Conservation (phyloP, 1,284 basidiomycete species). For the Heterobasidion occidentale region DNA sequence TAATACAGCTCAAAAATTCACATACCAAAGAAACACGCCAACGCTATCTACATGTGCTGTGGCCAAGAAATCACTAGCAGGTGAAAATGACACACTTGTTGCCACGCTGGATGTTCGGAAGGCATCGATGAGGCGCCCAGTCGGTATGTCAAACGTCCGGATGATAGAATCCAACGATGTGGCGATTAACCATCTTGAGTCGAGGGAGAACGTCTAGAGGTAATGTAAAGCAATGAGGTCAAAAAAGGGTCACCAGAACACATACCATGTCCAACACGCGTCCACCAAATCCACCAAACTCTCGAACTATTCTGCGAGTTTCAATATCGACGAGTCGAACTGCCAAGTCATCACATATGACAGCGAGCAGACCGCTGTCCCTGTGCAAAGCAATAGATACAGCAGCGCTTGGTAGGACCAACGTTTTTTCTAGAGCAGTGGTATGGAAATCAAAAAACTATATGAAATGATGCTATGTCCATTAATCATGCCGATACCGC, state of each 20-base stretch:
- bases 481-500: background rate
- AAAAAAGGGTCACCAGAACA: conserved; percentile 6
- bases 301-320: conserved; percentile 81
- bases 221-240: background rate
- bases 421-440: conserved; percentile 60
- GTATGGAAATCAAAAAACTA: conserved; percentile 97
- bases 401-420: conserved; percentile 63
- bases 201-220: conserved; percentile 80
- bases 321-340: conserved; percentile 90
- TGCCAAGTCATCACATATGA: conserved; percentile 79
- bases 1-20: conserved; percentile 1
- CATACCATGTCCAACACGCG: conserved; percentile 79
- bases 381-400: conserved; percentile 75
- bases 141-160: conserved; percentile 94
- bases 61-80: conserved; percentile 93
- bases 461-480: conserved; percentile 1
- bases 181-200: conserved; percentile 88
- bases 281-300: conserved; percentile 75
- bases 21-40: conserved; percentile 88
- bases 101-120: conserved; percentile 89
- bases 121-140: conserved; percentile 85
- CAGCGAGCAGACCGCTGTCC: conserved; percentile 82
- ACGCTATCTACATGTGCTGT: conserved; percentile 93
- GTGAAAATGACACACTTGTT: conserved; percentile 88
- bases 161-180: conserved; percentile 89